Evolutionary conservation across 2,329 filamentous ascomycete genomes (phyloP).

Genomic region (Dichotomopilus funicola): DNA sequence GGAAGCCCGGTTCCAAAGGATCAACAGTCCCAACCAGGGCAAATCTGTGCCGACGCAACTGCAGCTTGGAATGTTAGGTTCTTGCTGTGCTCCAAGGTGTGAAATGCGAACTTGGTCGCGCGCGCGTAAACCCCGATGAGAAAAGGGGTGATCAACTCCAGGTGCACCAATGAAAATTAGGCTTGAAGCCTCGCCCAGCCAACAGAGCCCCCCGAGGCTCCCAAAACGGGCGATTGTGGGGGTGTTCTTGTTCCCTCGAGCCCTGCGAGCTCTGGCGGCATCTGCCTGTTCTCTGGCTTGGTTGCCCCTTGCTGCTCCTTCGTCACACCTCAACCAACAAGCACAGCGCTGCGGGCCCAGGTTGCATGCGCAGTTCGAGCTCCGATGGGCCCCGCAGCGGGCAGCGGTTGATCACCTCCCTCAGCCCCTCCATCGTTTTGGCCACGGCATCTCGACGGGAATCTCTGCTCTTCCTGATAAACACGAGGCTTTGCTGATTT

Average conservation of each 20-base stretch:
- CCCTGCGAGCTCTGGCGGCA: neutral
- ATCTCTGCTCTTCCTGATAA: neutral
- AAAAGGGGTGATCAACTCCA: neutral
- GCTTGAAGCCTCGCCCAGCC: neutral
- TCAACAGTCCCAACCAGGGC: neutral
- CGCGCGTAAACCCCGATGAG: constrained; percentile 5
- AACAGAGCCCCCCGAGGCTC: neutral
- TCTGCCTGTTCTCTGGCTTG: neutral
- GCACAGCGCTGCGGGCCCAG: constrained; percentile 2
- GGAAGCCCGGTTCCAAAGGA: too few relatives aligned
- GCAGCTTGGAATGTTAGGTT: constrained; percentile 4
- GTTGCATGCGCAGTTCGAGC: constrained; percentile 1
- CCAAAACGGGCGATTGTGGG: neutral
- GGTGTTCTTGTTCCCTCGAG: too few relatives aligned
- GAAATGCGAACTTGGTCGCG: constrained; percentile 8
- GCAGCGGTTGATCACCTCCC: neutral
- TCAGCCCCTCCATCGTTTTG: constrained; percentile 7
- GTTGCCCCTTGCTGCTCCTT: neutral
- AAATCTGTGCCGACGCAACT: neutral
- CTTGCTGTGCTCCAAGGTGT: neutral
- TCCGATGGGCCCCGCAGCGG: constrained; percentile 2
- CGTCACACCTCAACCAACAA: constrained; percentile 6
- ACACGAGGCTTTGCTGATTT: neutral
- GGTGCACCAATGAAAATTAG: constrained; percentile 3
- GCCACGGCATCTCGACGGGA: too few relatives aligned